Evolutionary conservation across 1,139 yeast species (phyloP).

Genomic region (Debaryomycetaceae sp.): DNA sequence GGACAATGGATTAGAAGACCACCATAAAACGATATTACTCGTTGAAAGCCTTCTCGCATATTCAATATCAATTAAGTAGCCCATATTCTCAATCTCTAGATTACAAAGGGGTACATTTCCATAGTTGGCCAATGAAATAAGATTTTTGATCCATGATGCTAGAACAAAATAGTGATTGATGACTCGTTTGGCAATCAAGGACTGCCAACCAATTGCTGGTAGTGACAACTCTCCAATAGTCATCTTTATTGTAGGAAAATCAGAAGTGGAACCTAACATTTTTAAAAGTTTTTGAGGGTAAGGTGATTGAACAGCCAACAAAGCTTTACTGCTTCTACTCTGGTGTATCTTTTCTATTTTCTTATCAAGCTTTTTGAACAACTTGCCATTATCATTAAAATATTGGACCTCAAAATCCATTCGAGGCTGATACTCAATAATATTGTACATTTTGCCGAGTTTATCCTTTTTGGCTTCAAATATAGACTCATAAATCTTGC

Average conservation of each 20-base stretch:
- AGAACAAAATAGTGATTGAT: slow-evolving; percentile 70
- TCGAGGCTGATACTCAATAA: slow-evolving; percentile 50
- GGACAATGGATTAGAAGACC: slow-evolving; percentile 81
- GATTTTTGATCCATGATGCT: slow-evolving; percentile 70
- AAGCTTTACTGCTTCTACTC: slow-evolving; percentile 63
- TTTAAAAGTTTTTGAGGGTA: slow-evolving; percentile 43
- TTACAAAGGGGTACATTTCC: slow-evolving; percentile 87
- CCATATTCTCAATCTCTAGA: slow-evolving; percentile 69
- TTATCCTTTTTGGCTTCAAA: slow-evolving; percentile 46
- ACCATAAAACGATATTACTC: slow-evolving; percentile 80
- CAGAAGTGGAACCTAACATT: slow-evolving; percentile 43
- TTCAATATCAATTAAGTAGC: slow-evolving; percentile 77
- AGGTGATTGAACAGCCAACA: slow-evolving; percentile 76
- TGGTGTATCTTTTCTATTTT: slow-evolving; percentile 58
- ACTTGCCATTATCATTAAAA: slow-evolving; percentile 45
- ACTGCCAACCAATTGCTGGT: slow-evolving; percentile 89
- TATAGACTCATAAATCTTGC: slow-evolving; percentile 53
- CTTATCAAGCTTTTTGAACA: slow-evolving; percentile 54
- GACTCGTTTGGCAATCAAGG: slow-evolving; percentile 61
- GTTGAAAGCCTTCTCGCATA: slow-evolving; percentile 75
- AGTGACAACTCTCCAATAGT: slow-evolving; percentile 52
- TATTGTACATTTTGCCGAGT: slow-evolving; percentile 37
- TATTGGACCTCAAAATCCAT: slow-evolving; percentile 52
- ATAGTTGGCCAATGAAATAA: slow-evolving; percentile 64
- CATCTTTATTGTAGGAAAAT: slow-evolving; percentile 67